Percentiles rank a stretch among this genome's conserved stretches.
Conservation (phyloP, 345 rosid species). For the Microcos paniculata region DNA sequence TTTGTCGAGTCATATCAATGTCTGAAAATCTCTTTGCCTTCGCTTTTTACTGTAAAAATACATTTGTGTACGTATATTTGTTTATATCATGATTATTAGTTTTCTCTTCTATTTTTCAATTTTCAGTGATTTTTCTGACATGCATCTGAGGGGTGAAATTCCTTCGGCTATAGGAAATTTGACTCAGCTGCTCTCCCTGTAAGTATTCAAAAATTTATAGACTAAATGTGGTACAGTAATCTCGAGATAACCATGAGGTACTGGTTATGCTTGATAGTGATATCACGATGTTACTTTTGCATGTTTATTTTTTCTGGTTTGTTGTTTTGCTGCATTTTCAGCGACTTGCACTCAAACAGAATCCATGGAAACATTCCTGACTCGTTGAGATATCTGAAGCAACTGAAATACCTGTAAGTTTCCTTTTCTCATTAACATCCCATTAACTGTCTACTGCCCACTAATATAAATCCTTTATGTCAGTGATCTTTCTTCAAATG, state of each 20-base stretch:
- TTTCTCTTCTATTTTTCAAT: too few species aligned
- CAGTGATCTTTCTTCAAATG: conserved; percentile 7
- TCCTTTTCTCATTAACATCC: background rate
- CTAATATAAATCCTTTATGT: background rate
- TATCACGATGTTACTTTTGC: too few species aligned
- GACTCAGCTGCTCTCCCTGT: background rate
- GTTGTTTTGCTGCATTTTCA: conserved; percentile 1
- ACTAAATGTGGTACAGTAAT: too few species aligned
- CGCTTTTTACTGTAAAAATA: too few species aligned
- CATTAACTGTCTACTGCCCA: too few species aligned
- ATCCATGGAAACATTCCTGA: conserved; percentile 10
- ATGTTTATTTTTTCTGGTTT: background rate
- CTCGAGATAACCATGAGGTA: too few species aligned
- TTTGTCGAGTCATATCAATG: background rate
- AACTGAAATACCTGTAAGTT: conserved; percentile 7
- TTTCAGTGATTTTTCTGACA: conserved; percentile 7
- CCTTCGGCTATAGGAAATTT: conserved; percentile 5
- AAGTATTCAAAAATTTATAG: too few species aligned
- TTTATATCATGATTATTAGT: too few species aligned
- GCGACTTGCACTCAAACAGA: conserved; percentile 11
- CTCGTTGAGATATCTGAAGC: background rate
- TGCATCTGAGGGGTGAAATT: background rate
- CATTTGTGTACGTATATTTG: too few species aligned
- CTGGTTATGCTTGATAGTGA: too few species aligned
- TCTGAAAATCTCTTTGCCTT: background rate